Conservation (phyloP, 306 rosid species). For the Calophaca sinica region DNA sequence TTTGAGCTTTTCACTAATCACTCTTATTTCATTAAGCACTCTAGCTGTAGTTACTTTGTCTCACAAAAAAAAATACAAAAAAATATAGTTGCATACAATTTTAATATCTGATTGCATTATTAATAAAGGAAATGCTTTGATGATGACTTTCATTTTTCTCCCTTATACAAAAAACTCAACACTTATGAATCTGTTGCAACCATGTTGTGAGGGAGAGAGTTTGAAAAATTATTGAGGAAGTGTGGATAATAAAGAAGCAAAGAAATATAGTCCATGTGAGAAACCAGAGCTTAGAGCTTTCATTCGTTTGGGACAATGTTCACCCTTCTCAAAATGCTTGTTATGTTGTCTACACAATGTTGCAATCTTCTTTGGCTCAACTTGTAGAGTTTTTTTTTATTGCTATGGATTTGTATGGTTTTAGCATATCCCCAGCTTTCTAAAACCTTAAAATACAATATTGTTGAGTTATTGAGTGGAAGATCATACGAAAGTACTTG, state of each 20-base stretch:
- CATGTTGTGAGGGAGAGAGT: conserved; percentile 41
- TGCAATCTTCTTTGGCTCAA: conserved; percentile 24
- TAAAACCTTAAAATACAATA: not conserved
- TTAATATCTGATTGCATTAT: not conserved
- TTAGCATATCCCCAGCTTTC: not conserved
- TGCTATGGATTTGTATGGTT: not conserved
- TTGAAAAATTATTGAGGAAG: conserved; percentile 31
- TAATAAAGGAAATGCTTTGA: too few relatives aligned
- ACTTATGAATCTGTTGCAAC: conserved; percentile 48
- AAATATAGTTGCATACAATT: too few relatives aligned
- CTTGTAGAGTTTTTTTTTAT: not conserved
- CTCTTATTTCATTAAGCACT: too few relatives aligned
- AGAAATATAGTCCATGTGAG: conserved; percentile 40
- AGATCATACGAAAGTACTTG: too few relatives aligned
- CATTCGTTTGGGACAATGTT: conserved; percentile 53
- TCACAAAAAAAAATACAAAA: too few relatives aligned
- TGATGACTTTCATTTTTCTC: not conserved
- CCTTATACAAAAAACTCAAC: conserved; percentile 15
- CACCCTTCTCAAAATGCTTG: conserved; percentile 54
- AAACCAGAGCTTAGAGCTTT: conserved; percentile 34
- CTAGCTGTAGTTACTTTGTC: too few relatives aligned
- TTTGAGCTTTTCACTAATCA: not conserved
- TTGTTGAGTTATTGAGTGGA: not conserved
- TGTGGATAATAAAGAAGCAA: not conserved
- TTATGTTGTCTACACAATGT: not conserved